phyloP scores from a whole-genome alignment of 2,329 filamentous ascomycete species.

The Aspergillus fijiensis region DNA sequence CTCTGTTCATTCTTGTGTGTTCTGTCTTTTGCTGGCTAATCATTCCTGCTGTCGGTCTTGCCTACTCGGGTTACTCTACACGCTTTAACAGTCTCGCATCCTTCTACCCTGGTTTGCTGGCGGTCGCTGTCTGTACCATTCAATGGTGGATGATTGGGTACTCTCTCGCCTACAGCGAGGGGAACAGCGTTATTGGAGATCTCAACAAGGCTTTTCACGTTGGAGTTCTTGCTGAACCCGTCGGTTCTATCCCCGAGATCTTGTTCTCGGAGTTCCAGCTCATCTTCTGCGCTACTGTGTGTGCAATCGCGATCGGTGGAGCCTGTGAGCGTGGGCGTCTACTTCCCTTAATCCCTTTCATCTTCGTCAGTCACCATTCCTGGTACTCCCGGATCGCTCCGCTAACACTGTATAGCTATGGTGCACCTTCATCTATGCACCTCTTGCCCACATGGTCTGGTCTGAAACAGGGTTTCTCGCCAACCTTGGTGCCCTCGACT shows the following conservation, averaged over 20 bases:
- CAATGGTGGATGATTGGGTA: conserved; percentile 55
- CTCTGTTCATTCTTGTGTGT: conserved; percentile 53
- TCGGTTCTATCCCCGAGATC: conserved; percentile 52
- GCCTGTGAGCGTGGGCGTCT: conserved; percentile 50
- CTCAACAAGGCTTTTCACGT: conserved; percentile 49
- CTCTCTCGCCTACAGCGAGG: conserved; percentile 51
- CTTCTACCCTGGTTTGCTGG: conserved; percentile 50
- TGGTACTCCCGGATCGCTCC: too few species aligned
- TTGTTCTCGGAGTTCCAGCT: conserved; percentile 55
- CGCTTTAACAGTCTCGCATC: conserved; percentile 50
- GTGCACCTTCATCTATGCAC: conserved; percentile 51
- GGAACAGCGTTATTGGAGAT: conserved; percentile 46
- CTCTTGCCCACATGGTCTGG: conserved; percentile 53
- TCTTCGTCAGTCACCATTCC: conserved; percentile 33
- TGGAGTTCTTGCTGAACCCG: conserved; percentile 48
- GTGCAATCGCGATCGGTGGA: conserved; percentile 52
- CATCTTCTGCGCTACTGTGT: conserved; percentile 53
- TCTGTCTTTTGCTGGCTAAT: conserved; percentile 55
- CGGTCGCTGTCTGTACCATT: conserved; percentile 50
- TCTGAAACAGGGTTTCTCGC: conserved; percentile 46
- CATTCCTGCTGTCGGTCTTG: conserved; percentile 53
- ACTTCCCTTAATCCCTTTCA: conserved; percentile 50
- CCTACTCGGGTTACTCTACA: conserved; percentile 52
- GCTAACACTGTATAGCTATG: conserved; percentile 38
- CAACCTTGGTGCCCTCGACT: conserved; percentile 48